Base-by-base conservation (phyloP, 164 flowering plant species). In the Saururus chinensis region DNA sequence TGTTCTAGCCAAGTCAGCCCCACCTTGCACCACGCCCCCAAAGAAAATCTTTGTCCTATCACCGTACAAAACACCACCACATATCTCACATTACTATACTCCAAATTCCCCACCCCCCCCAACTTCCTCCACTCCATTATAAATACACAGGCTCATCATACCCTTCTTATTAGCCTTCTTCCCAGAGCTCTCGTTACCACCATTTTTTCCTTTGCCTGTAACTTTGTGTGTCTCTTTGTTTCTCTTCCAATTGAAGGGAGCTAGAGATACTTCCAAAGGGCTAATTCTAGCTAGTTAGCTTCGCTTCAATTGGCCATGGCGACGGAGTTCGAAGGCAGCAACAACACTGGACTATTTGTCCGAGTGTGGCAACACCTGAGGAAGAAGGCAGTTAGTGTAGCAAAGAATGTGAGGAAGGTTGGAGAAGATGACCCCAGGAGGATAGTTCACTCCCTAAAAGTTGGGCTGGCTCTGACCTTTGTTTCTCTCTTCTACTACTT, bases 401-500 rank as follows among this genome's bases (percentile, higher is more conserved):
- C 64, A 19, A 76, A 72, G 30, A 76, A 64, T 53, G 66, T 61
- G 6, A 76, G 64, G 74, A 76, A 83, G 68, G 40, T 83, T 0
- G 96, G 74, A 35, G 41, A 72, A 72, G 92, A 89, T 64, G 96
- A 89, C 63, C 96, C 96, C 6, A 85, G 96, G 71, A 74, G 81
- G 66, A 58, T 89, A 22, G 57, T 70, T 22, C 96, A 89, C 74
- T 79, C 91, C 20, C 49, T 85, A 1, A 89, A 89, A 66, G 86
- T 89, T 65, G 96, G 83, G 45, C 53, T 85, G 26, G 93, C 96
- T 12, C 86, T 89, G 62, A 82, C 96, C 40, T 64, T 87, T 24
- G 93, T 89, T 19, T 85, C 89, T 5, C 68, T 81, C 35, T 64
- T 87, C 55, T 89, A 89, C 80, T 87, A 83, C 58, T 67, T 69